phyloP scores from a whole-genome alignment of 1,284 basidiomycete species.

The Apiotrichum akiyoshidainum region DNA sequence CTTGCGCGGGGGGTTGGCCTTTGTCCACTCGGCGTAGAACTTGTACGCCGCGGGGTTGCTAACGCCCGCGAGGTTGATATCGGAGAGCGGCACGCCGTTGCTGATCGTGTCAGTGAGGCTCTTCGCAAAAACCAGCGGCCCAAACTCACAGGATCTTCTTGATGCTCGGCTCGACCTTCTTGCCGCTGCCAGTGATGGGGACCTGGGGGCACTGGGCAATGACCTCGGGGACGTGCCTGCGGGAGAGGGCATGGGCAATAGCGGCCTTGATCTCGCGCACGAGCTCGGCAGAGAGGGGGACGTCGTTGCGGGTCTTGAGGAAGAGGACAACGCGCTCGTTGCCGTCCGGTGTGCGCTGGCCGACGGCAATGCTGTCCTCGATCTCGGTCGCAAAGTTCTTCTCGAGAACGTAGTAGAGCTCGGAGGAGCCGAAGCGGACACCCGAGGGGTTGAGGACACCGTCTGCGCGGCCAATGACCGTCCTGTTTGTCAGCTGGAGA shows the following conservation, averaged over 20 bases:
- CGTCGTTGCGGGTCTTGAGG: constrained; percentile 31
- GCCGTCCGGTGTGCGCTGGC: constrained; percentile 31
- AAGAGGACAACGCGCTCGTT: constrained; percentile 44
- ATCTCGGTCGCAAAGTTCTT: constrained; percentile 29
- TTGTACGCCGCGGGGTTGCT: constrained; percentile 18
- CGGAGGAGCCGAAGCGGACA: constrained; percentile 28
- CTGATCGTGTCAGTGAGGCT: background rate
- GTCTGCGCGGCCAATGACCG: constrained; percentile 26
- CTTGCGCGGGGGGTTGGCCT: background rate
- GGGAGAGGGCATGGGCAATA: constrained; percentile 28
- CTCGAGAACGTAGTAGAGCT: constrained; percentile 32
- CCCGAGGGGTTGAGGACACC: constrained; percentile 32
- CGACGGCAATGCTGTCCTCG: constrained; percentile 40
- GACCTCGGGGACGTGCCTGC: constrained; percentile 38
- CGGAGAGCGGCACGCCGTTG: constrained; percentile 17
- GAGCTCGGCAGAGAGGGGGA: constrained; percentile 16
- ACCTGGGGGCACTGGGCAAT: constrained; percentile 31
- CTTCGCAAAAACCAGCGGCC: background rate
- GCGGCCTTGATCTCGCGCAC: constrained; percentile 28
- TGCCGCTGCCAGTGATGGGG: constrained; percentile 19
- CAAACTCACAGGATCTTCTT: constrained; percentile 18
- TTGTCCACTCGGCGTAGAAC: constrained; percentile 17
- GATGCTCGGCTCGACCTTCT: constrained; percentile 23
- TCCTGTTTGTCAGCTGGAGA: background rate
- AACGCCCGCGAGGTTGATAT: constrained; percentile 19